These are phyloP conservation scores for Clitopilus passeckerianus DNA, from an alignment of 768 basidiomycete genomes.

Conservation along the genomic window DNA sequence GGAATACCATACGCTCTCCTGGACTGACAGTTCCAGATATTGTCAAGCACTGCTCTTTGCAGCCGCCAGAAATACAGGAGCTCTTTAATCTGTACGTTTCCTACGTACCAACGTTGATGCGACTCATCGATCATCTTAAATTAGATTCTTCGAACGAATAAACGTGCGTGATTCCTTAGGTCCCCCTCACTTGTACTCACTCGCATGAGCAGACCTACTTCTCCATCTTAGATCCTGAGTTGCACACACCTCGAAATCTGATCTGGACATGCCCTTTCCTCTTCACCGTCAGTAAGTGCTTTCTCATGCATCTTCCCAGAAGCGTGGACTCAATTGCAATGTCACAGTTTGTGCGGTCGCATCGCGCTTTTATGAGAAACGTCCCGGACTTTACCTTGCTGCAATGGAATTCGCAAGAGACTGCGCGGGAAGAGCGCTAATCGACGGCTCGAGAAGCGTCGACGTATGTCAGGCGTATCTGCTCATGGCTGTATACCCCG, in stretches of 20 bases:
- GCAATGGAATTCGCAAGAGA: constrained; percentile 62
- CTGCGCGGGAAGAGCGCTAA: constrained; percentile 52
- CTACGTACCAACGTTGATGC: background rate
- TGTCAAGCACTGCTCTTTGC: constrained; percentile 41
- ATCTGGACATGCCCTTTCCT: constrained; percentile 54
- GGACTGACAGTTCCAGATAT: constrained; percentile 34
- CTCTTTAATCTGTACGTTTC: constrained; percentile 49
- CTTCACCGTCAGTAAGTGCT: constrained; percentile 52
- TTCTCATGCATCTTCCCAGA: background rate
- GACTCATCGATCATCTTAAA: background rate
- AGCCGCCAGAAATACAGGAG: constrained; percentile 44
- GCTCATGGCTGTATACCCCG: constrained; percentile 57
- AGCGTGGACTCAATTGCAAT: background rate
- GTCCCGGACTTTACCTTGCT: constrained; percentile 49
- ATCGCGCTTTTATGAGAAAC: constrained; percentile 54
- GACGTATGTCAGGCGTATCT: constrained; percentile 79
- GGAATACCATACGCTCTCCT: background rate
- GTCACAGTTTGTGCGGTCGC: constrained; percentile 63
- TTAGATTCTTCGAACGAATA: constrained; percentile 48
- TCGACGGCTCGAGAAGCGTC: constrained; percentile 61
- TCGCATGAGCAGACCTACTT: constrained; percentile 40
- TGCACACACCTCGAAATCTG: constrained; percentile 49
- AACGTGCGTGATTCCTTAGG: constrained; percentile 31
- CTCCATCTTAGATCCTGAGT: constrained; percentile 50
- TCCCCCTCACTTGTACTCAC: too few species aligned